phyloP scores from a whole-genome alignment of 495 filamentous ascomycete species.

The Trichoderma virens region DNA sequence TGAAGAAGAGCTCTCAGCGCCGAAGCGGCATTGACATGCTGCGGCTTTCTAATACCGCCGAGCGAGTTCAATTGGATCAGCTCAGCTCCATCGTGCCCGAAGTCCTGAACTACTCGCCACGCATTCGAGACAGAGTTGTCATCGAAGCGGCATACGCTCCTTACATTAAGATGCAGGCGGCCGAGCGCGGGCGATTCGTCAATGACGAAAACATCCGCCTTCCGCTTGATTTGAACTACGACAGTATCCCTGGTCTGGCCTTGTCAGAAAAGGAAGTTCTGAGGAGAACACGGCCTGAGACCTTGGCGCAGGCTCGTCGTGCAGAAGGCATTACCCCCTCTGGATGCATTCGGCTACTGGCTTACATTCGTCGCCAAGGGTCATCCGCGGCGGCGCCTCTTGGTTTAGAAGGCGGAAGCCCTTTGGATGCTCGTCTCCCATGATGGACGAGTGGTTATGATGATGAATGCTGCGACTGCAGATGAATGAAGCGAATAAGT shows the following conservation, averaged over 20 bases:
- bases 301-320: slow-evolving; percentile 76
- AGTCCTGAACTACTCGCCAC: slow-evolving; percentile 39
- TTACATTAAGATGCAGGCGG: slow-evolving; percentile 64
- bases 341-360: slow-evolving; percentile 50
- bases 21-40: slow-evolving; percentile 73
- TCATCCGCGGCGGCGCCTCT: slow-evolving; percentile 10
- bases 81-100: slow-evolving; percentile 48
- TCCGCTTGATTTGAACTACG: slow-evolving; percentile 73
- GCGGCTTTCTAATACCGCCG: slow-evolving; percentile 40
- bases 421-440: background rate
- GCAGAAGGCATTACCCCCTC: slow-evolving; percentile 72
- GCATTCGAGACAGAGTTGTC: slow-evolving; percentile 56
- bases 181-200: slow-evolving; percentile 54
- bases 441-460: too few species aligned
- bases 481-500: too few species aligned
- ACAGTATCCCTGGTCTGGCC: slow-evolving; percentile 60
- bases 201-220: slow-evolving; percentile 70
- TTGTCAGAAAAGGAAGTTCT: slow-evolving; percentile 68
- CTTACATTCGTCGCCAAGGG: slow-evolving; percentile 29
- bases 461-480: too few species aligned
- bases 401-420: background rate
- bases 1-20: slow-evolving; percentile 49
- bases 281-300: slow-evolving; percentile 64
- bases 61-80: slow-evolving; percentile 37
- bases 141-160: slow-evolving; percentile 83